phyloP scores from a whole-genome alignment of 2,329 filamentous ascomycete genomes.

The Arthroderma sp. region DNA sequence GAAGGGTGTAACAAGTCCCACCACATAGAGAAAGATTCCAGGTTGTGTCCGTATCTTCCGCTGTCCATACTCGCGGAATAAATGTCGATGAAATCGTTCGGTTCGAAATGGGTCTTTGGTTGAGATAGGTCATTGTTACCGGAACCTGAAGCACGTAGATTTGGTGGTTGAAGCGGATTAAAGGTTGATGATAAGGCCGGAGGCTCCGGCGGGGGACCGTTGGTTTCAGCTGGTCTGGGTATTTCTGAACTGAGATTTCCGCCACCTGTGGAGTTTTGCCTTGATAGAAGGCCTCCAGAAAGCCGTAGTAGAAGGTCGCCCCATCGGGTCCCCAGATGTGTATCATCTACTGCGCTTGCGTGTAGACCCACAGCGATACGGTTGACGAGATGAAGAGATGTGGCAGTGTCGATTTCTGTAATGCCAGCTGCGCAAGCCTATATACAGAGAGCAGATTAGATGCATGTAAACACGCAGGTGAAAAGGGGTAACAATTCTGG shows the following conservation, averaged over 20 bases:
- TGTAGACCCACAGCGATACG: conserved; percentile 1
- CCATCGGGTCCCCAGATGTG: conserved; percentile 7
- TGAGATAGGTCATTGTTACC: not conserved
- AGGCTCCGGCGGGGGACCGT: not conserved
- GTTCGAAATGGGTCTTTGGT: not conserved
- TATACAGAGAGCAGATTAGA: not conserved
- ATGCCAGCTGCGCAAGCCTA: not conserved
- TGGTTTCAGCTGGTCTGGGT: not conserved
- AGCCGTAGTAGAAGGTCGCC: conserved; percentile 6
- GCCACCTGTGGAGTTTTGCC: not conserved
- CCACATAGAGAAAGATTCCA: not conserved
- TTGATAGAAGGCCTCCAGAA: not conserved
- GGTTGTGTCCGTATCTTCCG: not conserved
- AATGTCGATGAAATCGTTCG: not conserved
- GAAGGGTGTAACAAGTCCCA: not conserved
- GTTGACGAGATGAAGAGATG: conserved; percentile 1
- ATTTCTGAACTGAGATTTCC: not conserved
- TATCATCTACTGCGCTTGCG: conserved; percentile 6
- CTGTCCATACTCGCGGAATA: no score
- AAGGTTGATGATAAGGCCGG: not conserved
- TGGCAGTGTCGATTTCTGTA: conserved; percentile 3
- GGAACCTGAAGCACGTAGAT: not conserved
- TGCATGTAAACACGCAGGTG: not conserved
- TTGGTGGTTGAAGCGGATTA: not conserved
- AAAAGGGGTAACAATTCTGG: not conserved